These are phyloP conservation scores for Colletotrichum melonis DNA, from an alignment of 2,329 filamentous ascomycete species.

Conservation along the genomic window DNA sequence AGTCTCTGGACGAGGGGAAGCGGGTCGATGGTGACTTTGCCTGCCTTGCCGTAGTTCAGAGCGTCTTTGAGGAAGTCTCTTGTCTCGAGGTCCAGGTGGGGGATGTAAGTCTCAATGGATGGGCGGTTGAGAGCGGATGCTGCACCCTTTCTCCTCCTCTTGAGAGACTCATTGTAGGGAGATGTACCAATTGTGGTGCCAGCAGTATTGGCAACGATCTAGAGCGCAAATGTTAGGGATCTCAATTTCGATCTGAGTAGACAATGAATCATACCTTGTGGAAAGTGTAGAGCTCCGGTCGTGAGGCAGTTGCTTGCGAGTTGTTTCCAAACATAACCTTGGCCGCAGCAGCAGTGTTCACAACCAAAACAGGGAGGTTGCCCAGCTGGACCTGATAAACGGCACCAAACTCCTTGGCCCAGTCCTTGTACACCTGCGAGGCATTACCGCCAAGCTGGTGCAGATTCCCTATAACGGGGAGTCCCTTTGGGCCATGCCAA, in stretches of 20 bases:
- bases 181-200: constrained; percentile 69
- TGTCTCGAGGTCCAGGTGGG: constrained; percentile 63
- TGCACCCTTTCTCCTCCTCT: constrained; percentile 72
- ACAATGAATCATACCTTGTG: constrained; percentile 48
- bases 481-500: constrained; percentile 59
- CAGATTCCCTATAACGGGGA: constrained; percentile 67
- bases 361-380: constrained; percentile 71
- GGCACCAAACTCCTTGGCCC: constrained; percentile 43
- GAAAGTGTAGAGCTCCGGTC: constrained; percentile 73
- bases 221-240: constrained; percentile 38
- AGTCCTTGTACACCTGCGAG: constrained; percentile 43
- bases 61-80: constrained; percentile 68
- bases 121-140: constrained; percentile 74
- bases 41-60: constrained; percentile 65
- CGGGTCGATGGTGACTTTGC: constrained; percentile 68
- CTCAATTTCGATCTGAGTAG: no score
- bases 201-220: constrained; percentile 54
- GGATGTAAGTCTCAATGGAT: constrained; percentile 74
- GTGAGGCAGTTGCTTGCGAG: constrained; percentile 72
- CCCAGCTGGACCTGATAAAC: constrained; percentile 49
- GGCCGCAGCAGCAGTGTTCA: constrained; percentile 74
- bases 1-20: constrained; percentile 72
- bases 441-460: constrained; percentile 64
- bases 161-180: constrained; percentile 76
- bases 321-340: constrained; percentile 74